Conservation (phyloP, 495 filamentous ascomycete genomes). For the Cryomyces minteri region DNA sequence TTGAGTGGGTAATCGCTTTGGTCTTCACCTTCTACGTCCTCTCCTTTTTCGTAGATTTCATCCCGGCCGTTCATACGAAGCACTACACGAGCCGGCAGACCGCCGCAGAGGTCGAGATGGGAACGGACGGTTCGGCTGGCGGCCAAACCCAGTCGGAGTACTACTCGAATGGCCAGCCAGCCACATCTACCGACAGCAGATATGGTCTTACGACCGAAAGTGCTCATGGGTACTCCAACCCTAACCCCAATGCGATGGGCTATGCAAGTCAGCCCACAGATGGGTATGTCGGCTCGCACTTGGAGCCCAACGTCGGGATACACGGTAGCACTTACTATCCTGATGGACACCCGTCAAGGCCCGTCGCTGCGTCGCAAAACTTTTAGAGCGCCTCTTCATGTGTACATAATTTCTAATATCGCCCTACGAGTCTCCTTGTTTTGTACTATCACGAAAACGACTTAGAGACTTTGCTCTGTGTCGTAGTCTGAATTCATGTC, state of each 20-base stretch:
- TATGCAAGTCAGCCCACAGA: slow-evolving; percentile 3
- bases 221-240: slow-evolving; percentile 1
- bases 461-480: no score
- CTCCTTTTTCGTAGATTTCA: slow-evolving; percentile 74
- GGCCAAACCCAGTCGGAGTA: not conserved
- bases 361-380: slow-evolving; percentile 2
- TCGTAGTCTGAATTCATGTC: no score
- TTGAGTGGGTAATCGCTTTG: slow-evolving; percentile 75
- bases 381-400: not conserved
- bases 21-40: slow-evolving; percentile 82
- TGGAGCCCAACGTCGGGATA: not conserved
- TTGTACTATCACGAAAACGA: no score
- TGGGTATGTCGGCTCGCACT: not conserved
- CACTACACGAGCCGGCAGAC: slow-evolving; percentile 16
- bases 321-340: slow-evolving; percentile 3
- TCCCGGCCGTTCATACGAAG: slow-evolving; percentile 57
- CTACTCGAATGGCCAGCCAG: not conserved
- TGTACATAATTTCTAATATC: no score
- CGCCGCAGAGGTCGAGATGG: slow-evolving; percentile 10
- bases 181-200: slow-evolving; percentile 2
- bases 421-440: no score
- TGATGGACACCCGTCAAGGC: slow-evolving; percentile 4
- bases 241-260: not conserved
- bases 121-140: slow-evolving; percentile 17
- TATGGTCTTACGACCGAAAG: not conserved